Base-by-base conservation (phyloP, 148 eudicot species). In the Cornus florida region DNA sequence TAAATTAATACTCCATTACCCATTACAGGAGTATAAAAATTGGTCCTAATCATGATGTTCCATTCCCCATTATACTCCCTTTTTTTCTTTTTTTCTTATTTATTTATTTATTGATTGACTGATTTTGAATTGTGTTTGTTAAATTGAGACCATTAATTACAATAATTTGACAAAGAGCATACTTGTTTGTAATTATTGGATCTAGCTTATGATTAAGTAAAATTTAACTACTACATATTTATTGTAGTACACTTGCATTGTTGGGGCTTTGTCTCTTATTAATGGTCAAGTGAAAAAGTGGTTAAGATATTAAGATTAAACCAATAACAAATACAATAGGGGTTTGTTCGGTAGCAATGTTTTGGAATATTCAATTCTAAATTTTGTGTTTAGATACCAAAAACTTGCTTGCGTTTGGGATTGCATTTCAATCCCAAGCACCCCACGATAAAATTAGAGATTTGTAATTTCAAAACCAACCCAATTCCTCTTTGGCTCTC, bases 11-110 rank as follows among this genome's bases (percentile, higher is more conserved):
- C 28, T 28, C 28, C 28, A 28, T 28, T 28, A 28, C 28, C 28
- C 28, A 28, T 28, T 28, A 28, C 28, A 28, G 28, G 28, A 28
- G 0, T 62, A 20, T 39, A 3, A 31, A 75, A 66, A 22, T 75
- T 75, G 70, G 70, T 41, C 57, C 43, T 66, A 75, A 75, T 75
- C 71, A 75, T 75, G 28, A 24, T 66, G 78, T 46, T 24, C 24
- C 71, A 62, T 62, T 62, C 66, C 19, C 24, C 17, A 6, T 6
- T 17, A 13, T 38, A 62, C 59, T 75, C 71, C 60, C 23, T 24
- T 66, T 14, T 28, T 28, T 28, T 70, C 1, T 41, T 10, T 19
- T 19, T 41, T 28, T 28, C 1, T 28, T 28, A 28, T 28, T 28
- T 0, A 28, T 28, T 28, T 28, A 28, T 28, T 28, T 28, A 28